Evolutionary conservation across 2,329 filamentous ascomycete genomes (phyloP), one percentile per base, ranked within the genome.

Genomic region (Aspergillus fructus): DNA sequence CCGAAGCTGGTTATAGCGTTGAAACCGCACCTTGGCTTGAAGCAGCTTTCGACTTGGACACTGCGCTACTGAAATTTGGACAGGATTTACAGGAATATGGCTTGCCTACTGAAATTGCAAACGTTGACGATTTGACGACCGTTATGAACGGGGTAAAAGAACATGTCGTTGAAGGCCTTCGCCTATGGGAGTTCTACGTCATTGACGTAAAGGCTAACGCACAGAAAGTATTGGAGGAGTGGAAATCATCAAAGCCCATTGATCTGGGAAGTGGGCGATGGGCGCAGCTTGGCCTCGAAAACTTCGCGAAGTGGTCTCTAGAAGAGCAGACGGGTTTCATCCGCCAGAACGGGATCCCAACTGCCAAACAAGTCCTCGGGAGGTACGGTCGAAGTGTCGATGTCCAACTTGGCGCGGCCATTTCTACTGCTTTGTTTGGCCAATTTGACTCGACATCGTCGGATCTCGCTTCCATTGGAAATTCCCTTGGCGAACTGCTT

Each of bases 1-100:
- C 96, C 0, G 94, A 99, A 66, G 89, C 92, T 45, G 94, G 94
- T 15, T 99, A 99, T 81, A 99, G 96, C 72, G 80, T 96, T 62
- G 87, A 87, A 41, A 97, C 93, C 0, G 93, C 94, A 0, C 94
- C 94, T 9, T 86, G 85, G 80, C 73, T 88, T 40, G 78, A 83
- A 64, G 75, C 84, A 43, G 85, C 85, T 4, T 79, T 96, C 15
- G 89, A 91, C 58, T 80, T 97, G n/a, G 87, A 96, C 68, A 85
- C 81, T 41, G 87, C 86, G 34, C 77, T 97, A n/a, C 71, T 89
- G 52, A 75, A 85, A 52, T 90, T 85, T 68, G 81, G 88, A 59
- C 77, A 81, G 24, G 79, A 86, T 6, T 77, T 91, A n/a, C 76
- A 81, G 46, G 79, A 83, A 47, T 78, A 93, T 2, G 90, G 89